Evolutionary conservation across 2,329 filamentous ascomycete species (phyloP).

Genomic region (Beauveria varroae): DNA sequence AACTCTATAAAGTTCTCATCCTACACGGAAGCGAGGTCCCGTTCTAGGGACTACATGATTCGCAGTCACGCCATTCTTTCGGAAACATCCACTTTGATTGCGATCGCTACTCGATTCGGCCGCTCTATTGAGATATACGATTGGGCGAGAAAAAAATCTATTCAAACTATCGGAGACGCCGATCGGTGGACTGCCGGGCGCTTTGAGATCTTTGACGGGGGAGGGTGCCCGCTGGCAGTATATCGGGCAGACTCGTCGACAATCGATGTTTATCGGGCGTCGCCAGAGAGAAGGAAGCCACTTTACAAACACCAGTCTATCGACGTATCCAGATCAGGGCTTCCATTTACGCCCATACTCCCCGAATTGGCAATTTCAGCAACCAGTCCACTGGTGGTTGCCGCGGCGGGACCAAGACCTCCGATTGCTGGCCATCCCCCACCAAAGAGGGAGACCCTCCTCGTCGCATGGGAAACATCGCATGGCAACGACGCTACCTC

Average conservation of each 20-base stretch:
- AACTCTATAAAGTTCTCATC: conserved; percentile 30
- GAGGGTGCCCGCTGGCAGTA: conserved; percentile 26
- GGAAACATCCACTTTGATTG: conserved; percentile 29
- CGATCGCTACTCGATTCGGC: conserved; percentile 32
- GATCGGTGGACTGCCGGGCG: conserved; percentile 31
- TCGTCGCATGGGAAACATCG: conserved; percentile 32
- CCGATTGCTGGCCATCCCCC: conserved; percentile 30
- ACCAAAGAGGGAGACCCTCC: conserved; percentile 28
- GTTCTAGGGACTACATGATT: conserved; percentile 35
- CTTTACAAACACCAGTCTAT: conserved; percentile 28
- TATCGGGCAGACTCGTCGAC: conserved; percentile 25
- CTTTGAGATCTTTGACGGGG: conserved; percentile 27
- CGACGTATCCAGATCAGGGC: conserved; percentile 25
- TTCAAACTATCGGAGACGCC: conserved; percentile 29
- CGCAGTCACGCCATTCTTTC: conserved; percentile 35
- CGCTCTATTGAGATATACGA: conserved; percentile 32
- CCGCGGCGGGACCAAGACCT: conserved; percentile 31
- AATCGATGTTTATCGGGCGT: conserved; percentile 27
- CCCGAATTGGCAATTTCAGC: conserved; percentile 33
- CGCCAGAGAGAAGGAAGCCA: conserved; percentile 27
- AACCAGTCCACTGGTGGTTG: conserved; percentile 30
- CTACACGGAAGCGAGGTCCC: conserved; percentile 30
- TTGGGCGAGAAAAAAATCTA: conserved; percentile 31
- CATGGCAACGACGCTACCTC: conserved; percentile 17
- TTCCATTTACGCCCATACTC: conserved; percentile 30